Evolutionary conservation across 495 filamentous ascomycete genomes (phyloP).

Genomic region (Neurospora discreta): DNA sequence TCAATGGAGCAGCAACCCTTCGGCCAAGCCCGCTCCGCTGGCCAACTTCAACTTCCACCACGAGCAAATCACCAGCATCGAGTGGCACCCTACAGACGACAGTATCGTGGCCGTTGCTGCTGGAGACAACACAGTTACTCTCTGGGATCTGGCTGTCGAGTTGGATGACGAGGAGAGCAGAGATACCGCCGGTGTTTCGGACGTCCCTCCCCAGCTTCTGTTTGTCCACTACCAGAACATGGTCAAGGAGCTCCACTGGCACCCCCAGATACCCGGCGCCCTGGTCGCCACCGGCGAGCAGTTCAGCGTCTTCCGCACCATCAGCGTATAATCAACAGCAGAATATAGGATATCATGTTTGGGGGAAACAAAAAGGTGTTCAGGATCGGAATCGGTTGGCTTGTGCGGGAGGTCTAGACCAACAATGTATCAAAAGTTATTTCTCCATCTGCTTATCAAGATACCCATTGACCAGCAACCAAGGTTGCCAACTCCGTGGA

Average conservation of each 20-base stretch:
- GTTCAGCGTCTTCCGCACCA: slow-evolving; percentile 66
- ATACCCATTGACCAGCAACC: background rate
- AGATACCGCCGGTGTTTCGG: slow-evolving; percentile 74
- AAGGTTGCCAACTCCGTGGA: background rate
- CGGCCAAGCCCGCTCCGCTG: slow-evolving; percentile 53
- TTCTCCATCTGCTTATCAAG: background rate
- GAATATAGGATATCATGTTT: background rate
- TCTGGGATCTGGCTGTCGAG: slow-evolving; percentile 96
- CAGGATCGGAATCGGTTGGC: background rate
- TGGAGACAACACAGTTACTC: slow-evolving; percentile 84
- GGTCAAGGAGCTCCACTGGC: slow-evolving; percentile 95
- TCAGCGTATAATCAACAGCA: slow-evolving; percentile 42
- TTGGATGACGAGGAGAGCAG: slow-evolving; percentile 91
- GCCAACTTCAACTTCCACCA: slow-evolving; percentile 90
- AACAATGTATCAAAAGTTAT: background rate
- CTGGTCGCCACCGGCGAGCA: slow-evolving; percentile 81
- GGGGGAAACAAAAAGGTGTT: background rate
- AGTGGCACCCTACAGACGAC: slow-evolving; percentile 97
- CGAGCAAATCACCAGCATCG: slow-evolving; percentile 87
- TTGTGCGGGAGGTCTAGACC: background rate
- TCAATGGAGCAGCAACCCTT: slow-evolving; percentile 65
- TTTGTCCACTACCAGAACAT: slow-evolving; percentile 94
- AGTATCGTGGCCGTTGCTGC: slow-evolving; percentile 86
- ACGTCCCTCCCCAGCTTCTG: slow-evolving; percentile 86
- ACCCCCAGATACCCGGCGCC: slow-evolving; percentile 87